Evolutionary conservation across 176 grass and related monocot species (phyloP).

Genomic region (Aegilops speltoides): DNA sequence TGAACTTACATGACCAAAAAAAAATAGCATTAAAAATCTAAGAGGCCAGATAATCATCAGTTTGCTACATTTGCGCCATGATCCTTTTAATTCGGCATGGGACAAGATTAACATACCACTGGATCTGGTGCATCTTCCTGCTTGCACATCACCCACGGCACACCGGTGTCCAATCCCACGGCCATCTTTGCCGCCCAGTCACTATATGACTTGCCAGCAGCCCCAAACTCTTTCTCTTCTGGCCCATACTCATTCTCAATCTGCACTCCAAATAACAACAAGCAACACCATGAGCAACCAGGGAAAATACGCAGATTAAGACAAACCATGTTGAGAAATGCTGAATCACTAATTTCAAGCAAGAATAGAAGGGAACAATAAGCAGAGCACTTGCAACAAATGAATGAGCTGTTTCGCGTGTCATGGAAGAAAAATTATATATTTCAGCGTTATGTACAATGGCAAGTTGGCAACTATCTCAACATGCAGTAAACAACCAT

Average conservation of each 20-base stretch:
- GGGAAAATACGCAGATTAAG: neutral
- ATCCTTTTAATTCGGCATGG: neutral
- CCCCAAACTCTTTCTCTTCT: slow-evolving; percentile 78
- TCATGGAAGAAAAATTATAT: neutral
- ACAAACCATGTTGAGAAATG: neutral
- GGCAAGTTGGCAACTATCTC: neutral
- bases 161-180: slow-evolving; percentile 67
- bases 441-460: neutral
- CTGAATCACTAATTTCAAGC: neutral
- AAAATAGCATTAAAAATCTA: neutral
- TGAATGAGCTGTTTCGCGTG: neutral
- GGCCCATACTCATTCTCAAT: slow-evolving; percentile 99
- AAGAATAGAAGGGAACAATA: neutral
- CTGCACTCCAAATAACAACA: slow-evolving; percentile 42
- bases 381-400: neutral
- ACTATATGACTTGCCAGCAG: slow-evolving; percentile 77
- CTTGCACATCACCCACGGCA: slow-evolving; percentile 99
- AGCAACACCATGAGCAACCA: neutral
- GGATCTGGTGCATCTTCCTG: slow-evolving; percentile 99
- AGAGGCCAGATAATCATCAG: neutral
- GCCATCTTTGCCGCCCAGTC: slow-evolving; percentile 98
- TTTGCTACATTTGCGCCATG: neutral
- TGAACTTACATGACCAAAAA: neutral
- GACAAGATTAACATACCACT: slow-evolving; percentile 59
- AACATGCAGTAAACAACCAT: neutral